phyloP scores from a whole-genome alignment of 1,284 basidiomycete genomes.

The Ustilago sp. region DNA sequence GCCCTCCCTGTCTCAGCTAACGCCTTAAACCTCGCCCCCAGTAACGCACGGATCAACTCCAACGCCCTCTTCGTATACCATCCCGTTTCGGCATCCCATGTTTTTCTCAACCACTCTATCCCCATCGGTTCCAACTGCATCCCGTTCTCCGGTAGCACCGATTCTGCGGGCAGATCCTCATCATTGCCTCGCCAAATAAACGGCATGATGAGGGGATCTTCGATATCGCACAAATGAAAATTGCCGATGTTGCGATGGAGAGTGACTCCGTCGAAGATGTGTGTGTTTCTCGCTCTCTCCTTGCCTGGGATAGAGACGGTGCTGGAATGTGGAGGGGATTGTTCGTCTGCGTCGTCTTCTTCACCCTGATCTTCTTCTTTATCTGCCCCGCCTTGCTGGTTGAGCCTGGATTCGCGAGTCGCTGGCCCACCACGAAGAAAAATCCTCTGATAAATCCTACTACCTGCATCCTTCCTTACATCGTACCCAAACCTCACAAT shows the following conservation, averaged over 20 bases:
- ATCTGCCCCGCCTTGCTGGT: neutral
- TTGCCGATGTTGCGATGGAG: constrained; percentile 84
- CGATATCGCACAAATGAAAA: constrained; percentile 92
- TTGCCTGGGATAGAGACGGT: constrained; percentile 2
- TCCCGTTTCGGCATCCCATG: constrained; percentile 44
- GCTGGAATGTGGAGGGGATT: constrained; percentile 5
- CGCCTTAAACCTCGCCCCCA: constrained; percentile 48
- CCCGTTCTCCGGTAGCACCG: neutral
- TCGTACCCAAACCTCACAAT: constrained; percentile 90
- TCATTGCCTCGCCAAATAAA: constrained; percentile 41
- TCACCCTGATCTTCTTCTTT: constrained; percentile 12
- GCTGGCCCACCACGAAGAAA: constrained; percentile 33
- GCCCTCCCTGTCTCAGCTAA: constrained; percentile 25
- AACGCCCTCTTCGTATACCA: constrained; percentile 56
- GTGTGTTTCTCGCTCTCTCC: constrained; percentile 72
- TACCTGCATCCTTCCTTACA: constrained; percentile 78
- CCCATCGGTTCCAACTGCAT: neutral
- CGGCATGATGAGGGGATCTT: constrained; percentile 76
- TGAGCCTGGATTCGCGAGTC: neutral
- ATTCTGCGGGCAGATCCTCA: neutral
- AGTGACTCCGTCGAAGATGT: constrained; percentile 88
- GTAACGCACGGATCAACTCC: constrained; percentile 49
- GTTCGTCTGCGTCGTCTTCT: neutral
- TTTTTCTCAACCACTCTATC: constrained; percentile 18
- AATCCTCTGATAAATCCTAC: constrained; percentile 74